Evolutionary conservation across 2,329 filamentous ascomycete species (phyloP).

Genomic region (Clarireedia homoeocarpa): DNA sequence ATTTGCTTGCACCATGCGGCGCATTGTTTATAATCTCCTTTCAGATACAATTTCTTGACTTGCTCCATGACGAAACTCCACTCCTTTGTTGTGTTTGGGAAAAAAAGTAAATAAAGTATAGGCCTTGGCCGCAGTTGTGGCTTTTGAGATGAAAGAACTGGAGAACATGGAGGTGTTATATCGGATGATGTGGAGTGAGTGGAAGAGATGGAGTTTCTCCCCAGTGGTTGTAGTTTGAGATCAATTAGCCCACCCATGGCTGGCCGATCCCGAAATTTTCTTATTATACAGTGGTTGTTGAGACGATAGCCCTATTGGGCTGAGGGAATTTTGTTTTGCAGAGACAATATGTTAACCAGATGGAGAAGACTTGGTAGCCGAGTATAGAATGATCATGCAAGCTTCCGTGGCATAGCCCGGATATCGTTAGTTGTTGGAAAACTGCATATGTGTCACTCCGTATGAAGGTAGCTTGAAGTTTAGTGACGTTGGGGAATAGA

Average conservation of each 20-base stretch:
- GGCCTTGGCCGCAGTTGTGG: slow-evolving; percentile 11
- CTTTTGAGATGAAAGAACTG: slow-evolving; percentile 1
- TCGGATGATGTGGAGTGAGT: slow-evolving; percentile 1
- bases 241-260: slow-evolving; percentile 5
- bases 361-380: slow-evolving; percentile 3
- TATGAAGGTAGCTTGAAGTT: no score
- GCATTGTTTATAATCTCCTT: slow-evolving; percentile 26
- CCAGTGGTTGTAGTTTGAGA: slow-evolving; percentile 7
- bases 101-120: slow-evolving; percentile 10
- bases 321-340: neutral
- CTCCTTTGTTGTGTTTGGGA: slow-evolving; percentile 23
- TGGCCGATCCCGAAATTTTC: neutral
- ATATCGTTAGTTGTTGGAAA: neutral
- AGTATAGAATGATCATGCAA: slow-evolving; percentile 2
- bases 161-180: slow-evolving; percentile 1
- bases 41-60: slow-evolving; percentile 24
- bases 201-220: neutral
- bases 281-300: neutral
- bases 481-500: no score
- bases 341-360: slow-evolving; percentile 1
- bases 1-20: slow-evolving; percentile 24
- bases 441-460: neutral
- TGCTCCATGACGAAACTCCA: slow-evolving; percentile 26
- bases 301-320: neutral
- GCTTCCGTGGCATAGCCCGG: slow-evolving; percentile 2